Percentiles rank a stretch among this genome's conserved stretches.
Conservation (phyloP, 169 alveolate species). For the Plasmodium blacklocki region DNA sequence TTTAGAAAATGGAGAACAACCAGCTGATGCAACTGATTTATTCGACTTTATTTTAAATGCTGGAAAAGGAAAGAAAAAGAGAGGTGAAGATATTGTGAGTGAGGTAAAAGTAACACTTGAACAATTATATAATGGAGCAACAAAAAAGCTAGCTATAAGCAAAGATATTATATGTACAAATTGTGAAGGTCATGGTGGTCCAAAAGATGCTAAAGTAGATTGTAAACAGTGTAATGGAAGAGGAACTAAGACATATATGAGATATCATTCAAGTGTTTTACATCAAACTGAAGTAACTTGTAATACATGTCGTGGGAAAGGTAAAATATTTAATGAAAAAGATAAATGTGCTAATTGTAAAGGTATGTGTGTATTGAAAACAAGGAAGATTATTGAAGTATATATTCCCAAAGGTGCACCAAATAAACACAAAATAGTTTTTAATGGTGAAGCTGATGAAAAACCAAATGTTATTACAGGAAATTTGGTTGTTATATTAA, state of each 20-base stretch:
- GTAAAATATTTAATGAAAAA: constrained; percentile 89
- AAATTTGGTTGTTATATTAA: constrained; percentile 90
- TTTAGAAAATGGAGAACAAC: constrained; percentile 93
- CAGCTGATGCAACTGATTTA: constrained; percentile 88
- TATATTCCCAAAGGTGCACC: constrained; percentile 97
- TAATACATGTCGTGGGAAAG: constrained; percentile 93
- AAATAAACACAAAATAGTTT: constrained; percentile 93
- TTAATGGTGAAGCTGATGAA: constrained; percentile 98
- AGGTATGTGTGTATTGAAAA: constrained; percentile 92
- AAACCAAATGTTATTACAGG: constrained; percentile 96
- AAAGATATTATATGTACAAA: constrained; percentile 94
- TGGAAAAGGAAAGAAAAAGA: constrained; percentile 92
- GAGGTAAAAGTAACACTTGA: constrained; percentile 95
- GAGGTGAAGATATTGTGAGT: constrained; percentile 92
- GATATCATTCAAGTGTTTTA: constrained; percentile 93
- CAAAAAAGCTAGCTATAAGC: constrained; percentile 93
- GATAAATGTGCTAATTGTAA: constrained; percentile 93
- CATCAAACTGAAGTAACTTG: constrained; percentile 94
- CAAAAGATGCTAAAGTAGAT: constrained; percentile 92
- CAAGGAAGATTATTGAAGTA: constrained; percentile 94
- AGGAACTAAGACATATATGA: constrained; percentile 91
- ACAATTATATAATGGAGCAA: constrained; percentile 97
- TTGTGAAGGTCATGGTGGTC: constrained; percentile 98
- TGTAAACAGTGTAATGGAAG: constrained; percentile 97
- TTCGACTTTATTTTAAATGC: constrained; percentile 96